These are phyloP conservation scores for Corylus avellana DNA, from an alignment of 306 rosid genomes.

Conservation along the genomic window DNA sequence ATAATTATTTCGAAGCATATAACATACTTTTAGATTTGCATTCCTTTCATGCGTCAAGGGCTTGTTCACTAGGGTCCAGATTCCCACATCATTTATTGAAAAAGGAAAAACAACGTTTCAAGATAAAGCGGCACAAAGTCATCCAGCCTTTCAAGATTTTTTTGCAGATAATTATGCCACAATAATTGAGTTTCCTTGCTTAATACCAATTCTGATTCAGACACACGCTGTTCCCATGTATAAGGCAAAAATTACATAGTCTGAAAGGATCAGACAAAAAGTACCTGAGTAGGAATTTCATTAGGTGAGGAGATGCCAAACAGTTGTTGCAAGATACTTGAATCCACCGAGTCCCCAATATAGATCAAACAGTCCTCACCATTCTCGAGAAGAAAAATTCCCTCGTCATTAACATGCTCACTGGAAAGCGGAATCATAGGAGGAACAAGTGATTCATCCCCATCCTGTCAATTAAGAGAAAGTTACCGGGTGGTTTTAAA, in stretches of 20 bases:
- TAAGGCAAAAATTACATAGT: not conserved
- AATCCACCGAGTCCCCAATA: slow-evolving; percentile 64
- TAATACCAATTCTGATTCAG: not conserved
- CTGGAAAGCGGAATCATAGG: slow-evolving; percentile 82
- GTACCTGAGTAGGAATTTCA: slow-evolving; percentile 79
- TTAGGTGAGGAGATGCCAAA: slow-evolving; percentile 74
- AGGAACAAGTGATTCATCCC: slow-evolving; percentile 67
- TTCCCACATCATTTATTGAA: not conserved
- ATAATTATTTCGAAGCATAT: not conserved
- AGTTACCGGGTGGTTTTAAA: slow-evolving; percentile 17
- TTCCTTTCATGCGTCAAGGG: not conserved
- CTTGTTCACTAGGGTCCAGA: slow-evolving; percentile 1
- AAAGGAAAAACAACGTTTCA: not conserved
- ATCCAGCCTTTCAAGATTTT: not conserved
- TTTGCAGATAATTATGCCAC: not conserved
- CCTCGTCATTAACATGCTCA: slow-evolving; percentile 75
- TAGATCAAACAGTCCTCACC: slow-evolving; percentile 90
- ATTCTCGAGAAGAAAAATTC: slow-evolving; percentile 92
- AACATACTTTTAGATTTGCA: not conserved
- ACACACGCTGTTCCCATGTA: not conserved
- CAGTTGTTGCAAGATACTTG: slow-evolving; percentile 56
- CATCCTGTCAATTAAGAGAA: slow-evolving; percentile 56
- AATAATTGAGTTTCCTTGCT: not conserved
- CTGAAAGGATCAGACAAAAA: slow-evolving; percentile 16
- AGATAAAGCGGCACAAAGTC: not conserved